Evolutionary conservation across 768 basidiomycete species (phyloP).

Genomic region (Tulasnella sp.): DNA sequence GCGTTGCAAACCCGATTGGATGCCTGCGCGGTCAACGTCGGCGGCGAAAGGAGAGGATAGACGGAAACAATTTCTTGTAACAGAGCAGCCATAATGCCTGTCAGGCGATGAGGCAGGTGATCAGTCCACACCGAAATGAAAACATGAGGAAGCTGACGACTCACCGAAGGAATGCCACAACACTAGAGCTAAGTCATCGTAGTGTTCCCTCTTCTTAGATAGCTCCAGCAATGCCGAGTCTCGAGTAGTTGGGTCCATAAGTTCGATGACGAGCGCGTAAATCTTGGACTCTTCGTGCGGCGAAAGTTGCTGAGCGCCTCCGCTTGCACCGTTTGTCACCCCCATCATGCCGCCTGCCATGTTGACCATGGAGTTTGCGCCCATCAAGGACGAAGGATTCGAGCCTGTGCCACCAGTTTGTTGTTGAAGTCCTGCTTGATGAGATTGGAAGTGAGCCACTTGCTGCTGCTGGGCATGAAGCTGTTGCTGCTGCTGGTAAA

Average conservation of each 20-base stretch:
- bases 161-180: constrained; percentile 98
- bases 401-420: constrained; percentile 6
- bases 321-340: constrained; percentile 16
- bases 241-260: constrained; percentile 76
- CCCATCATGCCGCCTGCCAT: constrained; percentile 25
- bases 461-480: constrained; percentile 18
- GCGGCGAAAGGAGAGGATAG: constrained; percentile 91
- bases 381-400: not conserved
- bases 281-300: constrained; percentile 71
- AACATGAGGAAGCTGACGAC: constrained; percentile 31
- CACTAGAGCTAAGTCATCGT: constrained; percentile 95
- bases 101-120: not conserved
- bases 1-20: constrained; percentile 99
- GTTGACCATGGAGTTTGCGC: constrained; percentile 9
- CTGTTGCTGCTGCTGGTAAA: constrained; percentile 24
- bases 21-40: constrained; percentile 93
- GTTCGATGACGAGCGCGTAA: constrained; percentile 81
- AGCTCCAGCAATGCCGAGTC: constrained; percentile 90
- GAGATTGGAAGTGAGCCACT: constrained; percentile 22
- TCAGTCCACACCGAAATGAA: constrained; percentile 1
- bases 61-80: constrained; percentile 98
- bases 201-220: constrained; percentile 98
- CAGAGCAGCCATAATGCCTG: constrained; percentile 96
- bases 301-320: constrained; percentile 18
- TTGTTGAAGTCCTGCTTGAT: not conserved